Evolutionary conservation across 2,329 filamentous ascomycete species (phyloP).

Genomic region (Colletotrichum echinochloae): DNA sequence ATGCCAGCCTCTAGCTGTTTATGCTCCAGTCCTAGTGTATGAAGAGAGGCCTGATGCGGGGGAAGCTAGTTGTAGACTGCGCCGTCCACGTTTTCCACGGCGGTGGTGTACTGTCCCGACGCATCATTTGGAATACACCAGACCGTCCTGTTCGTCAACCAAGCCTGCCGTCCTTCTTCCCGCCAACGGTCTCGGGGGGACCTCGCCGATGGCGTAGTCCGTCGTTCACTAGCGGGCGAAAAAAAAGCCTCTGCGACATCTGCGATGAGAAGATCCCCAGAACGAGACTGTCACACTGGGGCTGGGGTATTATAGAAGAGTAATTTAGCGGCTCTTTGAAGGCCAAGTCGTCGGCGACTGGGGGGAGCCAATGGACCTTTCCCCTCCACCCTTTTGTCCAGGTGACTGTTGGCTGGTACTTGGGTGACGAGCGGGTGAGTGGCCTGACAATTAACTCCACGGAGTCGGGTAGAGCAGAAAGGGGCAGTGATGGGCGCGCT

Average conservation of each 20-base stretch:
- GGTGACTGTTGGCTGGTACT: constrained; percentile 14
- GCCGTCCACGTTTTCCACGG: background rate
- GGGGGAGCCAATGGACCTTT: constrained; percentile 1
- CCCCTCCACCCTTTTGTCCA: too few relatives aligned
- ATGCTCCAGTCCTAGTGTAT: background rate
- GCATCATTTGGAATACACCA: background rate
- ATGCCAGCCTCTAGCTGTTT: background rate
- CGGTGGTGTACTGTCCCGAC: background rate
- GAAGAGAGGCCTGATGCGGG: background rate
- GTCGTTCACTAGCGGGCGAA: background rate
- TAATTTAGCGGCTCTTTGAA: background rate
- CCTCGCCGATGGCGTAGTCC: background rate
- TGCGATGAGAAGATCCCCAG: background rate
- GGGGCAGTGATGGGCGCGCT: constrained; percentile 27
- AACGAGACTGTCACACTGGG: background rate
- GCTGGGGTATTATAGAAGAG: too few relatives aligned
- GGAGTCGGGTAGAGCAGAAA: constrained; percentile 8
- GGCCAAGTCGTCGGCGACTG: background rate
- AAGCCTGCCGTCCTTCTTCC: constrained; percentile 11
- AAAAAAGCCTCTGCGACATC: background rate
- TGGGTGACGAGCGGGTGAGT: too few relatives aligned
- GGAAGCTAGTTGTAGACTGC: background rate
- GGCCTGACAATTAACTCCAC: constrained; percentile 19
- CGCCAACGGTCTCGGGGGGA: constrained; percentile 9
- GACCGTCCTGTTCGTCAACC: background rate